Base-by-base conservation (phyloP, 306 rosid species). In the Sechiopsis laciniata region DNA sequence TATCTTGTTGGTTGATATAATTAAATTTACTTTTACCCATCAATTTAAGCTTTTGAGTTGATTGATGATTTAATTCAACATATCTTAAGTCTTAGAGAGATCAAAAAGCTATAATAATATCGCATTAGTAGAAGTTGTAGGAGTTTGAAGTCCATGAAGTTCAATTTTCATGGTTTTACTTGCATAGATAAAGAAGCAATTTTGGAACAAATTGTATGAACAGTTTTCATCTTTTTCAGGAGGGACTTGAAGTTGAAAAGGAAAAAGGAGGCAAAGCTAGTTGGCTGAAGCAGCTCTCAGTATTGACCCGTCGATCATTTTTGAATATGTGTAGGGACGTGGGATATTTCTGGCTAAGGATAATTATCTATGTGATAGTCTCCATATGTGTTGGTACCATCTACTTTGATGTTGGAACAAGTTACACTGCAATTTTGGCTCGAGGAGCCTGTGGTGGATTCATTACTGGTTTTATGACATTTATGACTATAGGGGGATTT, bases 401-500 rank as follows among this genome's bases (percentile, higher is more conserved):
- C 76, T 94, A 89, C 76, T 94, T 80, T 68, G 89, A 89, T 20
- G 68, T 94, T 78, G 99, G 99, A 50, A 79, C 82, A 4, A 76
- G 97, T 82, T 94, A 94, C 78, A 81, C 91, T 73, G 88, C 99
- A 8, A 94, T 94, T 85, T 79, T 91, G n/a, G 99, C 99, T 4
- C 83, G 99, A 8, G 93, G 91, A 63, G 96, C 99, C 21, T 94
- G 99, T 50, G 97, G 95, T 61, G 99, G 85, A n/a, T 94, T 94
- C 61, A 83, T 94, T 53, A 87, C 96, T 17, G 99, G 99, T 63
- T 94, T 94, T 24, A 94, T 94, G 99, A 94, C 99, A 75, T 94
- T 94, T 78, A 94, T 94, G 99, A 91, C 99, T 10, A 94, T 94
- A 45, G 99, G 99, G 61, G 99, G 99, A 70, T 94, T 94, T 83